Evolutionary conservation across 306 rosid species (phyloP).

Genomic region (Malus sylvestris): DNA sequence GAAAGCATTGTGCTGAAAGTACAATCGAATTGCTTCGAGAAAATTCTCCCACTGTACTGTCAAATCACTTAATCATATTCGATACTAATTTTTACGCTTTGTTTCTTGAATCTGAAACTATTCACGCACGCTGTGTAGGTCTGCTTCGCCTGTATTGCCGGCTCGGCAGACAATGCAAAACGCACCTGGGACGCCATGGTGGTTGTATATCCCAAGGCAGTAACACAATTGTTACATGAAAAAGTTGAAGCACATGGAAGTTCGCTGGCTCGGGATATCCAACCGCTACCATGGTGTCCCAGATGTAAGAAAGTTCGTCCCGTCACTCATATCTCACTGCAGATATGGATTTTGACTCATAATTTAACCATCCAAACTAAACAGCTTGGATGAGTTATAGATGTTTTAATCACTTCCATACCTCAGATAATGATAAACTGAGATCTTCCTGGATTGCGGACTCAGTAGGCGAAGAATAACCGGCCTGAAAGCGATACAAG

Average conservation of each 20-base stretch:
- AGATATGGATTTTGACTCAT: background rate
- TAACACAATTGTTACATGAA: background rate
- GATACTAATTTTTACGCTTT: background rate
- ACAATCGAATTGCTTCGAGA: background rate
- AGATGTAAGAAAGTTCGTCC: background rate
- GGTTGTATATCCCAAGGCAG: background rate
- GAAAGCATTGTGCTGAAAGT: background rate
- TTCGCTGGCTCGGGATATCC: background rate
- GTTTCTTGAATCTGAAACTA: background rate
- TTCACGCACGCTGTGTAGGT: background rate
- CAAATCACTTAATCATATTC: background rate
- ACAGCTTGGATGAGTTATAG: background rate
- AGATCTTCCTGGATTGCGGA: slow-evolving; percentile 63
- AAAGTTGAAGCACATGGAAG: background rate
- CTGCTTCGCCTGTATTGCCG: background rate
- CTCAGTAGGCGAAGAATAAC: slow-evolving; percentile 90
- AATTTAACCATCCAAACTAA: background rate
- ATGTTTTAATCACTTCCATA: slow-evolving; percentile 11
- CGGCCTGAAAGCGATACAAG: slow-evolving; percentile 45
- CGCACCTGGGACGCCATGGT: background rate
- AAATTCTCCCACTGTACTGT: background rate
- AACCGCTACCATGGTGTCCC: background rate
- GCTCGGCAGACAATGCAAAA: background rate
- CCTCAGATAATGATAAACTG: slow-evolving; percentile 62
- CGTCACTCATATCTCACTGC: background rate